Base-by-base conservation (phyloP, 2,329 filamentous ascomycete genomes). In the Alternaria sp. region DNA sequence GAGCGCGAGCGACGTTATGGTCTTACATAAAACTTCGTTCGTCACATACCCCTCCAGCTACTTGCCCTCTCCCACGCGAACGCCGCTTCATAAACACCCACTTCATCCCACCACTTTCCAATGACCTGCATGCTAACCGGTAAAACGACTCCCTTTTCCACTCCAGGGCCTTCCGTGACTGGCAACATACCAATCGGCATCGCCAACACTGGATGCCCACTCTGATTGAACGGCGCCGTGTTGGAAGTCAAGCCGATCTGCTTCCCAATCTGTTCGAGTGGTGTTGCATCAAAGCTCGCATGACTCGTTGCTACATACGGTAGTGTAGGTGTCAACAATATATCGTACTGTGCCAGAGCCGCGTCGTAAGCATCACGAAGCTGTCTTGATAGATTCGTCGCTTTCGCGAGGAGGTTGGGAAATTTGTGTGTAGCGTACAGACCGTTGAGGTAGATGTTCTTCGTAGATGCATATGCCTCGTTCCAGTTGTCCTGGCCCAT, bases 121-220 rank as follows among this genome's bases (percentile, higher is more conserved):
- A 88, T 83, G 51, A 88, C 81, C 68, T 88, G 85, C 80, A 88
- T 81, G 0, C 86, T 84, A 0, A 87, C 84, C 0, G 85, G 86
- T 19, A 88, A 69, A 59, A 70, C 79, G 0, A 69, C 66, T 8
- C 70, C 57, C 11, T 63, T 62, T 4, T 65, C 65, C 1, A 67
- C 67, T 6, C 73, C 66, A 1, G 75, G 74, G 3, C 82, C 80
- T 54, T 85, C 80, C 13, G 70, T 63, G 1, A 83, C 79, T 3
- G 79, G 77, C 3, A 82, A 75, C 67, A 83, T 81, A 0, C 86
- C 86, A 32, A 85, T 78, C 0, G 86, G 86, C 49, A 88, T 75
- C 0, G 83, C 81, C 65, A 88, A 70, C 0, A 85, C 87, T 0
- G 87, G 86, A 65, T 88, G 86, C 0, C 86, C 86, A 0, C 85